Evolutionary conservation across 2,329 filamentous ascomycete genomes (phyloP), one percentile per base, ranked within the genome.

Genomic region (Davidsoniella eucalypti): DNA sequence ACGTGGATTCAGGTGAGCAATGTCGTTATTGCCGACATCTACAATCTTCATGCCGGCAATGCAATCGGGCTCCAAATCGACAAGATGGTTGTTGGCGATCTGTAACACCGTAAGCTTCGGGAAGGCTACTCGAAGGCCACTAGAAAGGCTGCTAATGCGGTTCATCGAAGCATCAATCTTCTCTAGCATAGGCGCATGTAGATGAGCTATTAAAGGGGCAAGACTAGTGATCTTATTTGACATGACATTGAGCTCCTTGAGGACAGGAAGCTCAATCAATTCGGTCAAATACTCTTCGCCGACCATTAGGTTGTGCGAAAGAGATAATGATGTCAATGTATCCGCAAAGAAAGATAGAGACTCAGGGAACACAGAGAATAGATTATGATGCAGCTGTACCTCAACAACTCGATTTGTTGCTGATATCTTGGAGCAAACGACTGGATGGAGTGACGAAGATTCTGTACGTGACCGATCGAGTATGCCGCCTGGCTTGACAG

Each of bases 91-190:
- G 63, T 93, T 87, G 3, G 80, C 76, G 1, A 79, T 81, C 16
- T 90, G 67, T 8, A 96, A 69, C 0, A 83, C 76, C 1, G 71
- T 73, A 40, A 95, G 70, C 5, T 69, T 71, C 0, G 87, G 85
- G 61, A 87, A 95, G 1, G 67, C 68, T 5, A 73, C 65, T 49
- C 79, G 79, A 5, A 94, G 67, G 21, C 61, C 62, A 2, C 61
- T 56, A 0, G 88, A 85, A 0, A 95, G 69, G 0, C 73, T 72
- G 1, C 78, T 74, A 26, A 96, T 66, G n/a, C 83, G 79, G 61
- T 96, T 96, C 55, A 82, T 75, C 21, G 83, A 87, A 6, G 93
- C 71, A 59, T 96, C 85, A 1, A 95, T 70, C 57, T 82, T 83
- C 49, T 82, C 76, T 5, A 96, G 71, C 5, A 67, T 69, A 0